Evolutionary conservation across 2,329 filamentous ascomycete species (phyloP), one percentile per base, ranked within the genome.

Genomic region (Cladosporium sp.): DNA sequence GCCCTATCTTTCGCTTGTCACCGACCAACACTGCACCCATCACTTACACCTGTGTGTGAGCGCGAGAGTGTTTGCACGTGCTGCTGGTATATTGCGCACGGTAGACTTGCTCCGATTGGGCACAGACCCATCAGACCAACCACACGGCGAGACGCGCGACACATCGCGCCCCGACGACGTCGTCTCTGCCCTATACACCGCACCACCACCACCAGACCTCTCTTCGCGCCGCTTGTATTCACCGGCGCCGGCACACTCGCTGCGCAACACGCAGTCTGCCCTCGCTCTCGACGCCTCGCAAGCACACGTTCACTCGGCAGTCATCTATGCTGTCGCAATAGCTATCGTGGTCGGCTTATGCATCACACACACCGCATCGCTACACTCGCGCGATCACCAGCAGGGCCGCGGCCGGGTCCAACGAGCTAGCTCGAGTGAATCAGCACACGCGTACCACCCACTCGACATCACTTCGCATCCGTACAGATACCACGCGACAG

Each of bases 351-450:
- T 58, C 67, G 60, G 65, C 68, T 69, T 73, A 74, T 75, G 73
- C 71, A 73, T 74, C 67, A 71, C 67, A 65, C 48, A 63, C 34
- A 66, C 61, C 60, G 67, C 65, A 67, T 68, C 61, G 65, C 65
- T 63, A 66, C 67, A 69, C 70, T 71, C 71, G 71, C 70, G 72
- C 74, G 72, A 73, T 68, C 70, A 63, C 65, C 66, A 53, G 66
- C 67, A 67, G 68, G 70, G 67, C 69, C 70, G 68, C 68, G 70
- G 69, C 72, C 65, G 58, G 62, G 32, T 36, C 58, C 49, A 36
- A 30, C 49, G 6, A 63, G 23, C 60, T 63, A 56, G 49, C 14
- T 26, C 25, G 32, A 63, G 32, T 32, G 25, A 39, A 34, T 13
- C 21, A 6, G 34, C 34, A 46, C 30, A 63, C 60, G 34, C 48